phyloP scores from a whole-genome alignment of 495 filamentous ascomycete genomes.

The Penicillium coprophilum region DNA sequence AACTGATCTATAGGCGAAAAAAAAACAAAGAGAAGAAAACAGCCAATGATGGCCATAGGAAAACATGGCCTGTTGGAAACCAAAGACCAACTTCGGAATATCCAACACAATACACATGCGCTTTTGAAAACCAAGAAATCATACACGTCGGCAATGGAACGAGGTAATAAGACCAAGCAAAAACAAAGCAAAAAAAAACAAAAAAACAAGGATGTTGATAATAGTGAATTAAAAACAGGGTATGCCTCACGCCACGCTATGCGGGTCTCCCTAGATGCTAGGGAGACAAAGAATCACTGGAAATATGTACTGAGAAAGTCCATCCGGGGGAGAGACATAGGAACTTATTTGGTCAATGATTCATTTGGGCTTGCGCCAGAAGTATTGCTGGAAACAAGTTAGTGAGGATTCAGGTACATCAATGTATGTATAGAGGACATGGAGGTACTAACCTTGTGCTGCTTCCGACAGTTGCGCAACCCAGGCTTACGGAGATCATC shows the following conservation, averaged over 20 bases:
- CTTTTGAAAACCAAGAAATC: conserved; percentile 28
- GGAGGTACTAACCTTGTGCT: conserved; percentile 78
- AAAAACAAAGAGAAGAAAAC: neutral
- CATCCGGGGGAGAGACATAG: conserved; percentile 10
- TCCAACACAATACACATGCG: conserved; percentile 13
- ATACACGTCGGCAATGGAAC: conserved; percentile 36
- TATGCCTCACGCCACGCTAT: conserved; percentile 56
- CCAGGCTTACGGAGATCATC: conserved; percentile 84
- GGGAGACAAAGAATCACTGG: conserved; percentile 32
- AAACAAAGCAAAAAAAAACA: conserved; percentile 7
- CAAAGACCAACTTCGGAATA: neutral
- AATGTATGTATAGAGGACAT: neutral
- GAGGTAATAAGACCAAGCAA: neutral
- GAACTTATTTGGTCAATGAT: conserved; percentile 10
- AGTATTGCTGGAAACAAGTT: conserved; percentile 72
- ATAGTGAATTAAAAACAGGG: conserved; percentile 38
- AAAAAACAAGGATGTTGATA: conserved; percentile 19
- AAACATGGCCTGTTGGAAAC: neutral
- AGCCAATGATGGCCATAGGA: neutral
- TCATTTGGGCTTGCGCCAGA: conserved; percentile 79
- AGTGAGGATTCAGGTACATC: conserved; percentile 12
- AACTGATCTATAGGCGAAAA: neutral
- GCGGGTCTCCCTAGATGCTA: conserved; percentile 34
- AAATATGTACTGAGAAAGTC: conserved; percentile 48
- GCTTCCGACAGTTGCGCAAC: conserved; percentile 82